Conservation (phyloP, 2,329 filamentous ascomycete species). For the Ilyonectria mors-panacis region DNA sequence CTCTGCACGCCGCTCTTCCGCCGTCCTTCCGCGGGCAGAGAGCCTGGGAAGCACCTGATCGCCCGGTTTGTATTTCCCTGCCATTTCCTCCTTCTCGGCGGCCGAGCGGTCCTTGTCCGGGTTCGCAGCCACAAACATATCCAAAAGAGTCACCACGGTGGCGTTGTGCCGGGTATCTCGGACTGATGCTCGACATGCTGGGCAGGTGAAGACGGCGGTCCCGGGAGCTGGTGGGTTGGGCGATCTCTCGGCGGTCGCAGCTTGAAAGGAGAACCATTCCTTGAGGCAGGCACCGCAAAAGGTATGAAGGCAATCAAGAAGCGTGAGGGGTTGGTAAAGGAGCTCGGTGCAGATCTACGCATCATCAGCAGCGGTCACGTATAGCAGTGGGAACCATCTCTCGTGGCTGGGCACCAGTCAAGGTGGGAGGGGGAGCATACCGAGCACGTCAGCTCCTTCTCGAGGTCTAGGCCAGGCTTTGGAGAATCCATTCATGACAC, state of each 20-base stretch:
- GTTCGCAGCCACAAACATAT: constrained; percentile 87
- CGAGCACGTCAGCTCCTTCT: constrained; percentile 95
- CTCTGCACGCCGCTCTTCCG: constrained; percentile 68
- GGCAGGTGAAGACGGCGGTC: constrained; percentile 82
- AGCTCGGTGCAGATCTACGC: constrained; percentile 94
- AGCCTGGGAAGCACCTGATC: constrained; percentile 83
- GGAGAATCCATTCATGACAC: constrained; percentile 65
- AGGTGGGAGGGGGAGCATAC: constrained; percentile 63
- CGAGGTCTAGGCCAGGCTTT: constrained; percentile 77
- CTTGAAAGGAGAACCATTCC: constrained; percentile 94
- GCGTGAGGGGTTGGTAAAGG: constrained; percentile 89
- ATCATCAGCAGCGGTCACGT: constrained; percentile 34
- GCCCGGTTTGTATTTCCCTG: constrained; percentile 82
- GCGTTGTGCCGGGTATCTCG: constrained; percentile 92
- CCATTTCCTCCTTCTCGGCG: constrained; percentile 83
- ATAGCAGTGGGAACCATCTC: constrained; percentile 26
- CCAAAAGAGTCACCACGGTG: constrained; percentile 88
- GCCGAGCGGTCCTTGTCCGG: constrained; percentile 80
- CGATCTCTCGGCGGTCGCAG: constrained; percentile 68
- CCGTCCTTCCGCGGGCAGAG: constrained; percentile 64
- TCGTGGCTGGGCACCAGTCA: constrained; percentile 15
- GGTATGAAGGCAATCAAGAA: constrained; percentile 94
- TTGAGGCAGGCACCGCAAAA: constrained; percentile 97
- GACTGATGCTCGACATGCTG: constrained; percentile 89
- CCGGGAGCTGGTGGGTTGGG: constrained; percentile 65